Evolutionary conservation across 2,329 filamentous ascomycete genomes (phyloP), one percentile per base, ranked within the genome.

Genomic region (Biscogniauxia mediterranea): DNA sequence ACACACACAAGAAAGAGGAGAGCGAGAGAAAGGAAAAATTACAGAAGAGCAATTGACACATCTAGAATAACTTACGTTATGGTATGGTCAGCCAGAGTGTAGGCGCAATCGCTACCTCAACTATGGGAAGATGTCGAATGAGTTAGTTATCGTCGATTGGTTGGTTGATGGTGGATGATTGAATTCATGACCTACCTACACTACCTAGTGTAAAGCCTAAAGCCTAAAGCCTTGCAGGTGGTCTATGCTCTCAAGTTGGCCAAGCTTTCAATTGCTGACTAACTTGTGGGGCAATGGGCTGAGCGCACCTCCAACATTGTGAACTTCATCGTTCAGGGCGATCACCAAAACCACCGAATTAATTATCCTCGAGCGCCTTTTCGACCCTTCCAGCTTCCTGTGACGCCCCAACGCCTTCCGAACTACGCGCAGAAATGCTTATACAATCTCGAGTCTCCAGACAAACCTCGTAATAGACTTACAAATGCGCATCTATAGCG

Each of bases 341-440:
- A 52, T 57, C 55, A 28, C 55, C 19, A 56, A 51, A 54, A 54
- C 55, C 55, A 25, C 38, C 52, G 51, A 57, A 60, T 19, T 57
- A 52, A 28, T 65, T 56, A 51, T 57, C 61, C 60, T 64, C 59
- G 62, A 56, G 17, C 57, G 51, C 52, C 50, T 59, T 62, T 52
- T 56, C 58, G 25, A 11, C 50, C 51, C 23, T 60, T 52, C 49
- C 17, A 56, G 55, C n/a, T 19, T 28, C n/a, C 25, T 58, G 61
- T 21, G 54, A 52, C 38, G 19, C 60, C 19, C 51, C 54, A 46
- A 52, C 62, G 59, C 52, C 21, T 19, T 4, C 8, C 28, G 28
- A 3, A 56, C 59, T 42, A 70, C 69, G 69, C 66, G 69, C 65
- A 62, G 56, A 64, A 60, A 60, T 17, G 4, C 9, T 32, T 9